phyloP scores from a whole-genome alignment of 352 stramenopile genomes.

The Phytophthora multivora region DNA sequence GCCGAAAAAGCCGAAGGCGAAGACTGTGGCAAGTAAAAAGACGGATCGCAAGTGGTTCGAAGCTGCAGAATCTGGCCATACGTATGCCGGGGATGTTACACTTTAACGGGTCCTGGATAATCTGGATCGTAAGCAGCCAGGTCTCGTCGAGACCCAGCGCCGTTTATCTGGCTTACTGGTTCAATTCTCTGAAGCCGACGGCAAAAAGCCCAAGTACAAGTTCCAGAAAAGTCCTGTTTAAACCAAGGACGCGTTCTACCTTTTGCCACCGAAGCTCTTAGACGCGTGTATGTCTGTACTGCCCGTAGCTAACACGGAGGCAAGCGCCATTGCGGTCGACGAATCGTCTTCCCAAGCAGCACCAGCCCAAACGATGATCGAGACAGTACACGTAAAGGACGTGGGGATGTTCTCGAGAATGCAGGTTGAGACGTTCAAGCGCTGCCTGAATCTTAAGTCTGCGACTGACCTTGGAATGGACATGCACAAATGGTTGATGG shows the following conservation, averaged over 20 bases:
- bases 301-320: not conserved
- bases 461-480: not conserved
- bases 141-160: not conserved
- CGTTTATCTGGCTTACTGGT: not conserved
- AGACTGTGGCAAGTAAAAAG: not conserved
- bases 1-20: not conserved
- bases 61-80: not conserved
- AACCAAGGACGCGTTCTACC: slow-evolving; percentile 13
- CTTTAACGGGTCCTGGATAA: slow-evolving; percentile 5
- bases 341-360: not conserved
- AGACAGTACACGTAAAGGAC: not conserved
- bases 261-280: slow-evolving; percentile 8
- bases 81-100: not conserved
- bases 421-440: slow-evolving; percentile 15
- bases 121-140: not conserved
- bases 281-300: not conserved
- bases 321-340: not conserved
- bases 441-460: not conserved
- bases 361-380: not conserved
- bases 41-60: slow-evolving; percentile 10
- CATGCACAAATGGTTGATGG: slow-evolving; percentile 1
- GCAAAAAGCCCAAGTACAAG: slow-evolving; percentile 1
- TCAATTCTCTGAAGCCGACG: not conserved
- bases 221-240: not conserved
- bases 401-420: slow-evolving; percentile 2